Evolutionary conservation across 2,329 filamentous ascomycete genomes (phyloP).

Genomic region (Hansfordia pulvinata): DNA sequence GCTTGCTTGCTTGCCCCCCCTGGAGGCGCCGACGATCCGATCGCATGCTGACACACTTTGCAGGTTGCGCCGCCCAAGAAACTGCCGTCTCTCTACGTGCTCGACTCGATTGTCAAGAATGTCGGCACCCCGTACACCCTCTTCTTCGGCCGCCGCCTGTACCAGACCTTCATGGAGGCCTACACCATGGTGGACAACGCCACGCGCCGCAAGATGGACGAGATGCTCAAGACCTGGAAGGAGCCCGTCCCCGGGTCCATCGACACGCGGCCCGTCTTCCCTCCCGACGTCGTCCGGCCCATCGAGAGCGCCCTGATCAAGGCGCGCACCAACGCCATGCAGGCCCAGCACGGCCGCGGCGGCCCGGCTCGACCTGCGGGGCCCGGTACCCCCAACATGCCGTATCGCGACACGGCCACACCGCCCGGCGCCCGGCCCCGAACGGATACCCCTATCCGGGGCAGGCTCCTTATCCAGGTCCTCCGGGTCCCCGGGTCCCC

Average conservation of each 20-base stretch:
- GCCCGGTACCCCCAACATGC: conserved; percentile 34
- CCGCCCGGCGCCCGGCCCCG: conserved; percentile 40
- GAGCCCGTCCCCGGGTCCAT: conserved; percentile 88
- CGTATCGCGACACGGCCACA: conserved; percentile 61
- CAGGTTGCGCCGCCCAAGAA: conserved; percentile 84
- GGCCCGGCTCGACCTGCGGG: conserved; percentile 35
- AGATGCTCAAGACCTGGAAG: conserved; percentile 97
- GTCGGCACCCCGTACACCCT: conserved; percentile 95
- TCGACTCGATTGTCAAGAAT: conserved; percentile 98
- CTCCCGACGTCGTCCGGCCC: conserved; percentile 70
- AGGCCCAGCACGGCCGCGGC: conserved; percentile 39
- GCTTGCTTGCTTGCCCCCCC: conserved; percentile 4
- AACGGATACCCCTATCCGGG: conserved; percentile 17
- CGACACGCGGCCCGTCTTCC: conserved; percentile 85
- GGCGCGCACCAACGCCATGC: conserved; percentile 49
- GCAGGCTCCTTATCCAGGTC: too few species aligned
- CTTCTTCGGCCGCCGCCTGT: conserved; percentile 84
- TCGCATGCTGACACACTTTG: conserved; percentile 22
- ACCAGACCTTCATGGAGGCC: conserved; percentile 91
- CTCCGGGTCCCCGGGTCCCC: too few species aligned
- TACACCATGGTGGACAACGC: conserved; percentile 77
- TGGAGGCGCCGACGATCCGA: too few species aligned
- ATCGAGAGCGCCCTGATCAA: conserved; percentile 94
- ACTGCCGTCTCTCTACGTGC: conserved; percentile 87
- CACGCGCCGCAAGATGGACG: conserved; percentile 84